phyloP scores from a whole-genome alignment of 192 early-diverging fungal species.

The Mortierella claussenii region DNA sequence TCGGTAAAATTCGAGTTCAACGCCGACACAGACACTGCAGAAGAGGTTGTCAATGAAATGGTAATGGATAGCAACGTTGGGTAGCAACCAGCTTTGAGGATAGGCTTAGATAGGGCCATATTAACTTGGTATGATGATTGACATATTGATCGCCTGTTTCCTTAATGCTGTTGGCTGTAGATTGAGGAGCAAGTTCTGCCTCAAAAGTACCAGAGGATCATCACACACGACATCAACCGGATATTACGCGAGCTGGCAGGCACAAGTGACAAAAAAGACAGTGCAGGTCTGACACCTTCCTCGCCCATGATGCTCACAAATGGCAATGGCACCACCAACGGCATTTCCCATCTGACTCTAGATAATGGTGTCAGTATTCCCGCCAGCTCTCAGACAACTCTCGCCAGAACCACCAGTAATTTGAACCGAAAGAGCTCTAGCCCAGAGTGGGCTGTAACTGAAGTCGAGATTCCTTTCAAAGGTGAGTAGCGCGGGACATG shows the following conservation, averaged over 20 bases:
- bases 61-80: constrained; percentile 43
- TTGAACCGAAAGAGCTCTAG: constrained; percentile 33
- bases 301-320: constrained; percentile 40
- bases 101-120: no score
- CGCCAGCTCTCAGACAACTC: no score
- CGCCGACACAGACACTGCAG: constrained; percentile 81
- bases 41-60: constrained; percentile 85
- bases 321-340: background rate
- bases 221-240: constrained; percentile 85
- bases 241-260: constrained; percentile 81
- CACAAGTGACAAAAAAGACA: constrained; percentile 66
- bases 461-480: constrained; percentile 44
- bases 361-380: constrained; percentile 14
- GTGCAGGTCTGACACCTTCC: constrained; percentile 58
- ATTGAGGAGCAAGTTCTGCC: constrained; percentile 84
- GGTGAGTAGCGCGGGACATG: no score
- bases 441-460: constrained; percentile 17
- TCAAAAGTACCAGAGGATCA: constrained; percentile 77
- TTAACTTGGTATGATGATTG: no score
- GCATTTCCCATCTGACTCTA: constrained; percentile 27
- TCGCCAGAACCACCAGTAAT: background rate
- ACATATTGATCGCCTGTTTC: no score
- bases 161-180: constrained; percentile 46
- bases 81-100: background rate
- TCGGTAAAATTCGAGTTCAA: constrained; percentile 90